Evolutionary conservation across 352 stramenopile genomes (phyloP), one percentile per base, ranked within the genome.

Genomic region (Globisporangium rhizosaccharum): DNA sequence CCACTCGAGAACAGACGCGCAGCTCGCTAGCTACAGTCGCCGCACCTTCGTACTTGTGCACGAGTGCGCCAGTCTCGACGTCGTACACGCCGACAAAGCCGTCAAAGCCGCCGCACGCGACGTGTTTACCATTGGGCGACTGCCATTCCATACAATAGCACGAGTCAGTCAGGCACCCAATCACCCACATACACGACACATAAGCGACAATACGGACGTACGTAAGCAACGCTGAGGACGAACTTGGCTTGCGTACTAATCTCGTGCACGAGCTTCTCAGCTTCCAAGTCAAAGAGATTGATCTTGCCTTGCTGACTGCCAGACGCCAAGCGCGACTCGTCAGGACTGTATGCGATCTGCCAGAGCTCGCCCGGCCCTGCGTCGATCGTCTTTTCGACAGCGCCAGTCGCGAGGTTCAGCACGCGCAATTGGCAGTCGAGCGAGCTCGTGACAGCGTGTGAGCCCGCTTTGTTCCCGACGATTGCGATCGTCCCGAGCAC

Each of bases 21-120:
- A 36, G 3, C 4, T 36, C 39, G 39, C 23, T 23, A 23, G 23
- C 23, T 23, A 23, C 23, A 23, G 17, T 41, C 14, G 26, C 12
- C 55, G 25, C 37, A 90, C 84, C 84, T 85, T 92, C 78, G 56
- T 94, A 94, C 64, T 90, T 92, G 62, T 91, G 85, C n/a, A 94
- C 79, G 17, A 89, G 50, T 12, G 76, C 76, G 5, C 82, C 79
- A 10, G 82, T 87, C 56, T 96, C 83, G 11, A 91, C 62, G 52
- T 94, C 85, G 63, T 88, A 96, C 20, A 96, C 82, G n/a, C 82
- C 84, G 11, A 96, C 86, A 56, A 89, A 85, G 14, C 86, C 86
- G 44, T 92, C 79, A 59, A 92, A 93, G 17, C 79, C 76, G 26
- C 85, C 82, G 53, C 80, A 94, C 48, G 85, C 86, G 28, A 96